A percentile compares a stretch with the other conserved stretches of the same genome.
Conservation (phyloP, 148 eudicot genomes). For the Suaeda aralocaspica region DNA sequence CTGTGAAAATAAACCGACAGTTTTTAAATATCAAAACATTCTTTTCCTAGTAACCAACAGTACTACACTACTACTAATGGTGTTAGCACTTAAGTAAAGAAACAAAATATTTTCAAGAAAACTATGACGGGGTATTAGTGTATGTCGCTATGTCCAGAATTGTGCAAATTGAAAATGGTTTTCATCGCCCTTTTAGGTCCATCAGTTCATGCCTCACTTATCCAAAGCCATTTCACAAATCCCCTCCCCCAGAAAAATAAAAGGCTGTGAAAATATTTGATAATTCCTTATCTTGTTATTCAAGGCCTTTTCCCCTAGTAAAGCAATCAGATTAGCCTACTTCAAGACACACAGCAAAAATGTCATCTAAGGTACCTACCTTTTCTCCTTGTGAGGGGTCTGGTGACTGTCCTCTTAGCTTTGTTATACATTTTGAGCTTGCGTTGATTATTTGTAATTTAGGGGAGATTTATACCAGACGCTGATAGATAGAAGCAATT, state of each 20-base stretch:
- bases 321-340: not conserved
- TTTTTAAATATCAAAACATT: not conserved
- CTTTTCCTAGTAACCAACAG: not conserved
- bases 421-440: not conserved
- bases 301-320: not conserved
- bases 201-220: not conserved
- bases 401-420: not conserved
- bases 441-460: not conserved
- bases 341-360: not conserved
- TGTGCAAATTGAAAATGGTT: not conserved
- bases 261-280: not conserved
- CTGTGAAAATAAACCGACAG: not conserved
- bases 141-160: not conserved
- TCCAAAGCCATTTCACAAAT: not conserved
- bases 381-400: not conserved
- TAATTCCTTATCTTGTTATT: not conserved
- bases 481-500: not conserved
- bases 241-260: not conserved
- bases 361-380: not conserved
- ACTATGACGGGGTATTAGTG: not conserved
- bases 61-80: not conserved
- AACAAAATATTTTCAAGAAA: not conserved
- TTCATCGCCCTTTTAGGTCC: not conserved
- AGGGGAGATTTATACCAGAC: not conserved
- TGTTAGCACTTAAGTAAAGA: not conserved